Evolutionary conservation across 2,329 filamentous ascomycete species (phyloP), one percentile per base, ranked within the genome.

Genomic region (Cytospora piceae): DNA sequence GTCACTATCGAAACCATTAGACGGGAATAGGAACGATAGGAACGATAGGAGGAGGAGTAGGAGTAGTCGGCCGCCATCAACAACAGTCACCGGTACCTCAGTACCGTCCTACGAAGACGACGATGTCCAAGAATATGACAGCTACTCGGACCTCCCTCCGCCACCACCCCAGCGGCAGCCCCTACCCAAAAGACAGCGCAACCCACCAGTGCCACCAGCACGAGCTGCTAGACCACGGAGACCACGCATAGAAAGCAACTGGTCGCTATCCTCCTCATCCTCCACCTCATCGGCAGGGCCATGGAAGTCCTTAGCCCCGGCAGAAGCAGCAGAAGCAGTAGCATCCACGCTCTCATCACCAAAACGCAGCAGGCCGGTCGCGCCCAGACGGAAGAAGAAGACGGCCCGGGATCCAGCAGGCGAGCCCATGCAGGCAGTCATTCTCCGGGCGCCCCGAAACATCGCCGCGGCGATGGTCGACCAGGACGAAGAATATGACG

Each of bases 81-180:
- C 9, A n/a, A 37, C 52, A 11, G n/a, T 2, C 9, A 22, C 46
- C 46, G 58, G 55, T 42, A 62, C 64, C 15, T 60, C 56, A 5
- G 22, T 29, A 17, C 64, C 64, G 29, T 57, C 42, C 53, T 66
- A 62, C 58, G 46, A 58, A 42, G 54, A 58, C 59, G 11, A 34
- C 39, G 20, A 17, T 17, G n/a, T 37, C 53, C 31, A 55, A 37
- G 53, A 51, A 39, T 22, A 63, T 39, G 54, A 29, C 39, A 34
- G 37, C 58, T 65, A 37, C 37, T 42, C 59, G 4, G 14, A 52
- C 52, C 65, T 67, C 2, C 57, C 57, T 42, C 42, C 65, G 8
- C 65, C 61, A 51, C 52, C 65, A 11, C 32, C 61, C 2, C 31
- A 24, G 22, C 24, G 61, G 17, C 56, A 64, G 39, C 34, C 39